Evolutionary conservation across 768 basidiomycete species (phyloP), one percentile per base, ranked within the genome.

Genomic region (Mycena belliarum): DNA sequence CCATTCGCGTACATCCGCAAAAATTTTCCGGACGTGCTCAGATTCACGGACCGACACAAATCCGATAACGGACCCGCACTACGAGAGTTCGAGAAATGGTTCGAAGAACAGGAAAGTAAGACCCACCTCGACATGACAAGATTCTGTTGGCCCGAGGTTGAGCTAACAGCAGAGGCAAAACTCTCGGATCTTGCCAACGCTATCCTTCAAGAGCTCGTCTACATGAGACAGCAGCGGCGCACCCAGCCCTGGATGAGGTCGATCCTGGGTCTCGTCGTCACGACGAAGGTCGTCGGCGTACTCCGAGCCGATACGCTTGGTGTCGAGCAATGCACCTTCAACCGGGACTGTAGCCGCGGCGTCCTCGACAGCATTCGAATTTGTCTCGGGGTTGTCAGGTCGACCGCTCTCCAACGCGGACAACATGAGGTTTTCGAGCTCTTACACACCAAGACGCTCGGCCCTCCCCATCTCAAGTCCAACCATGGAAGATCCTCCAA

Each of bases 211-310:
- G 49, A 57, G 33, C 26, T 51, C 6, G 56, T 57, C 2, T 51
- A 51, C 26, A 57, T 57, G 55, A 7, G 48, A 3, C 49, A 57
- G 48, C 55, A 57, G 20, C 55, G 55, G 25, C 55, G 55, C 49
- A 50, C 49, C 15, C 55, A 57, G 33, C 55, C 55, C 14, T 57
- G 48, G 55, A 50, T 57, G 49, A 26, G 42, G 43, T 57, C 43
- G 32, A 45, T 57, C 16, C 3, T 45, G 1, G 56, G 56, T 25
- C 49, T 57, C 24, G 26, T 57, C 6, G 10, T 38, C 16, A 38
- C 37, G 37, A 38, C 37, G 18, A 2, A 18, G 16, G 10, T 4
- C 2, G 20, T 38, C 37, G 37, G 37, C 10, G 4, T 38, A 18
- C 16, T 38, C 18, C 37, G 37, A 38, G 37, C 37, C 37, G 37